Evolutionary conservation across 441 rosid genomes (phyloP).

Genomic region (Bocquillonia castaneifolia): DNA sequence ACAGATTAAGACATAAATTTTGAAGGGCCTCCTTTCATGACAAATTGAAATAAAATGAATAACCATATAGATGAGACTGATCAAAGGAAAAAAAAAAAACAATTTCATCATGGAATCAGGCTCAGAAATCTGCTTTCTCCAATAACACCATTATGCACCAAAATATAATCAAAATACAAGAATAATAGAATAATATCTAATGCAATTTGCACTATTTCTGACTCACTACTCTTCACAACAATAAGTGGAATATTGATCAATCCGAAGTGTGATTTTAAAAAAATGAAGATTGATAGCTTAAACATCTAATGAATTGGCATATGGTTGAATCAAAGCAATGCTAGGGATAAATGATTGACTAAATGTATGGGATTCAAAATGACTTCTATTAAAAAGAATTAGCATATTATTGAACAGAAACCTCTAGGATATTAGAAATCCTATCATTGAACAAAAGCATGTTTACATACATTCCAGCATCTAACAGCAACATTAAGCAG

Average conservation of each 20-base stretch:
- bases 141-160: background rate
- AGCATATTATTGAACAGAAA: background rate
- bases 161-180: background rate
- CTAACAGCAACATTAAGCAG: background rate
- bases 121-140: background rate
- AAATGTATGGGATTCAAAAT: background rate
- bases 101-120: background rate
- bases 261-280: no score
- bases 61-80: no score
- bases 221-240: no score
- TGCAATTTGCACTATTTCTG: no score
- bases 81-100: background rate
- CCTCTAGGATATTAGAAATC: background rate
- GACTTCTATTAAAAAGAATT: background rate
- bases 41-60: no score
- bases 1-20: background rate
- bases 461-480: background rate
- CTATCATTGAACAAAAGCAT: background rate
- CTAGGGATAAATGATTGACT: background rate
- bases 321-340: background rate
- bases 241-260: no score
- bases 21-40: no score
- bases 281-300: no score
- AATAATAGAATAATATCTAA: background rate
- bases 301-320: no score